Percentiles rank a stretch among this genome's conserved stretches.
Evolutionary conservation across 768 basidiomycete species (phyloP).

Genomic region (Pulveroboletus sp.): DNA sequence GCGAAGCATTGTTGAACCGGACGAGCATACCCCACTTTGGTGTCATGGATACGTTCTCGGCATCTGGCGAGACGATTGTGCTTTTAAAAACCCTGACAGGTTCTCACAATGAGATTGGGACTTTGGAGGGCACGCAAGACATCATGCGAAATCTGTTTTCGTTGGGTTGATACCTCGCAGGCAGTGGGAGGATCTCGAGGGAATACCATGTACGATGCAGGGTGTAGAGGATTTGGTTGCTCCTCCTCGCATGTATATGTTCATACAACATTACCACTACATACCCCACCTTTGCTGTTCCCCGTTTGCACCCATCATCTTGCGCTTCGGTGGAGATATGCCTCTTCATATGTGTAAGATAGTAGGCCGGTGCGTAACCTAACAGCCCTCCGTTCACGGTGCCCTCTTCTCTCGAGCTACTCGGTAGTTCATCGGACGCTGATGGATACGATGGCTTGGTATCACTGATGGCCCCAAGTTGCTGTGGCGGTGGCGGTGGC

Average conservation of each 20-base stretch:
- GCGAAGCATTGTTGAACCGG: conserved; percentile 42
- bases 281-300: not conserved
- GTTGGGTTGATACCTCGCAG: conserved; percentile 6
- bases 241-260: not conserved
- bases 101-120: conserved; percentile 52
- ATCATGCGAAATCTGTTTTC: conserved; percentile 36
- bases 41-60: conserved; percentile 48
- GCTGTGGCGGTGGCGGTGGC: too few species aligned
- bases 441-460: too few species aligned
- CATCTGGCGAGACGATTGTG: conserved; percentile 43
- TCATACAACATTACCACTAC: not conserved
- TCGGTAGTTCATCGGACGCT: too few species aligned
- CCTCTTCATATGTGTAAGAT: too few species aligned
- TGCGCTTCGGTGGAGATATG: too few species aligned
- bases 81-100: conserved; percentile 56
- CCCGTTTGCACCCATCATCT: too few species aligned
- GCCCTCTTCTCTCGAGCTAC: too few species aligned
- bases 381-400: too few species aligned
- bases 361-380: too few species aligned
- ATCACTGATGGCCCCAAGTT: too few species aligned
- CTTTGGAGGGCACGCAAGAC: conserved; percentile 68
- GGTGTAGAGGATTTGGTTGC: not conserved
- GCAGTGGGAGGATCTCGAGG: not conserved
- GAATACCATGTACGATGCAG: not conserved
- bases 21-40: conserved; percentile 47